Percentiles rank a stretch among this genome's conserved stretches.
phyloP scores from a whole-genome alignment of 2,329 filamentous ascomycete species.

The Coniochaeta sp. region DNA sequence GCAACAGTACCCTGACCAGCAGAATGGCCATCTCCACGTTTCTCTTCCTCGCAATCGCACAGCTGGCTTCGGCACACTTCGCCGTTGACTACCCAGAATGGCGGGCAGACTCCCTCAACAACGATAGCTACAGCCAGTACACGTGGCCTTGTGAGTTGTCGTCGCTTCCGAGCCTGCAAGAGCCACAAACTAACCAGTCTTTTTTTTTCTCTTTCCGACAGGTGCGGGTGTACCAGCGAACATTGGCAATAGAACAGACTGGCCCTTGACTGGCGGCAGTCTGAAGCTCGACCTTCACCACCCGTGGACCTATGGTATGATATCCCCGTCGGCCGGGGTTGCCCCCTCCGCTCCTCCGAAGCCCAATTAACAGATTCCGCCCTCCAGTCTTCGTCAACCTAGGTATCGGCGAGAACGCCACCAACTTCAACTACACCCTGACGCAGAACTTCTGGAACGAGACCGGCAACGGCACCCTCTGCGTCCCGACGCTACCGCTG shows the following conservation, averaged over 20 bases:
- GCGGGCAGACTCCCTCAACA: constrained; percentile 39
- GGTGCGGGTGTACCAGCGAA: constrained; percentile 37
- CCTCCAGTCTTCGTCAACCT: constrained; percentile 40
- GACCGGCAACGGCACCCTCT: constrained; percentile 57
- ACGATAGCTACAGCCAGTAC: constrained; percentile 39
- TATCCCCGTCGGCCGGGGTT: neutral
- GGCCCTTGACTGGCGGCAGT: constrained; percentile 42
- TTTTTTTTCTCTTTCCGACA: constrained; percentile 13
- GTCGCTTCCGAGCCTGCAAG: neutral
- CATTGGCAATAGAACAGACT: constrained; percentile 40
- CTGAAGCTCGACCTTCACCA: constrained; percentile 43
- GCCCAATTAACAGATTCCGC: neutral
- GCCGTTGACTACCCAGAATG: constrained; percentile 37
- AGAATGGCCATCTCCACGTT: constrained; percentile 7
- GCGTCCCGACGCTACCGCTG: constrained; percentile 51
- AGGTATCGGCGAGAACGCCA: constrained; percentile 37
- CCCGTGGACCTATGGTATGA: constrained; percentile 35
- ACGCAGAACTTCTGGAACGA: constrained; percentile 51
- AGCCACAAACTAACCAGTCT: neutral
- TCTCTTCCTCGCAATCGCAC: constrained; percentile 25
- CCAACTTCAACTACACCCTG: constrained; percentile 63
- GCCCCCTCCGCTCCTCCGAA: neutral
- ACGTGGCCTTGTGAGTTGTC: constrained; percentile 39
- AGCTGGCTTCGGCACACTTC: constrained; percentile 40
- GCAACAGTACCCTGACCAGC: neutral